Evolutionary conservation across 1,284 basidiomycete species (phyloP).

Genomic region (Cutaneotrichosporon daszewskae): DNA sequence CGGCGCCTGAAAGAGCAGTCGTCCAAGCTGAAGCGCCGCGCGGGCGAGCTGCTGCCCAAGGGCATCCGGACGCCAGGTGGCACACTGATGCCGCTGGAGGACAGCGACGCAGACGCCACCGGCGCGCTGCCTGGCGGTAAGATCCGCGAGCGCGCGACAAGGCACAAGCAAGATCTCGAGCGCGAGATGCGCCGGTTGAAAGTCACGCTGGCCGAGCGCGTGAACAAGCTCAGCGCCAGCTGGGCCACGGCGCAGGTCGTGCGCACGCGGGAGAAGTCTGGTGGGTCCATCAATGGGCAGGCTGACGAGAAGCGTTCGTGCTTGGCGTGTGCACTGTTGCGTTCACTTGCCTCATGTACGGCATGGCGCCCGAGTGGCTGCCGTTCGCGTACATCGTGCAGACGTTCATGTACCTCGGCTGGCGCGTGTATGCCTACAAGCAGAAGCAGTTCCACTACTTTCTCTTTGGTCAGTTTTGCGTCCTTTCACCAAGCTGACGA

Average conservation of each 20-base stretch:
- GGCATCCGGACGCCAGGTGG: conserved; percentile 49
- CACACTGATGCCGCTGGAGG: conserved; percentile 27
- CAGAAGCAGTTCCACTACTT: conserved; percentile 86
- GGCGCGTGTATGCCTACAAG: conserved; percentile 78
- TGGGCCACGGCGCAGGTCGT: conserved; percentile 88
- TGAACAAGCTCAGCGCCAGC: conserved; percentile 64
- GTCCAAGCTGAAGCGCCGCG: conserved; percentile 69
- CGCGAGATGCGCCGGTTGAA: conserved; percentile 76
- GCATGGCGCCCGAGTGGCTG: conserved; percentile 71
- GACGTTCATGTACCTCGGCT: conserved; percentile 67
- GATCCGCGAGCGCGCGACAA: conserved; percentile 23
- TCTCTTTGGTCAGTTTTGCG: conserved; percentile 60
- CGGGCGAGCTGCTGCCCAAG: conserved; percentile 63
- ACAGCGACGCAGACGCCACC: conserved; percentile 18
- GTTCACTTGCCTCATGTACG: conserved; percentile 73
- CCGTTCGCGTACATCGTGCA: conserved; percentile 57
- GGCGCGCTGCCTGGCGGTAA: conserved; percentile 9
- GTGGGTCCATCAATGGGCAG: conserved; percentile 25
- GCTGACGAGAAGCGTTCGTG: conserved; percentile 64
- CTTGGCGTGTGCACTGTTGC: conserved; percentile 84
- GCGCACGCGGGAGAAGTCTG: conserved; percentile 74
- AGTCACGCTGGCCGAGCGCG: conserved; percentile 55
- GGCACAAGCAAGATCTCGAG: conserved; percentile 61
- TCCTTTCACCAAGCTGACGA: not conserved
- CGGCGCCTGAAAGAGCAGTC: conserved; percentile 79